Percentiles rank a stretch among this genome's conserved stretches.
phyloP scores from a whole-genome alignment of 768 basidiomycete genomes.

The Phlegmacium glaucopus region DNA sequence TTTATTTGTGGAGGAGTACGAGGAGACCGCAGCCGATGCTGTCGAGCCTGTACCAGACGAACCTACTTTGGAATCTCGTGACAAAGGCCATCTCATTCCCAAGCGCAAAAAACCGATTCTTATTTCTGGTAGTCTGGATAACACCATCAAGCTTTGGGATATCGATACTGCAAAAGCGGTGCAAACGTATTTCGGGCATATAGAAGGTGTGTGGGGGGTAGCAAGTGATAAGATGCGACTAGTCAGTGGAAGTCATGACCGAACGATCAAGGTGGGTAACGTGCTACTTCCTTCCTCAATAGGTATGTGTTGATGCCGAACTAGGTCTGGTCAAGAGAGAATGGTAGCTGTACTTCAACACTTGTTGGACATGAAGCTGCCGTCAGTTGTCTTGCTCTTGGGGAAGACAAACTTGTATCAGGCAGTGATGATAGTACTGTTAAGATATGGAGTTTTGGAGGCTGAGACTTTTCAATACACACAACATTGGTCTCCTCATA shows the following conservation, averaged over 20 bases:
- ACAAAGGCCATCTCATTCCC: constrained; percentile 8
- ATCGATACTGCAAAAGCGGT: constrained; percentile 77
- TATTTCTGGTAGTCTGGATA: constrained; percentile 89
- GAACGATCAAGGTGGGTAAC: constrained; percentile 86
- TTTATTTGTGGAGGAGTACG: constrained; percentile 59
- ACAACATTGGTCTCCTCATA: constrained; percentile 10
- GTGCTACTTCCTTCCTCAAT: constrained; percentile 3
- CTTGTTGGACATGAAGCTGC: constrained; percentile 93
- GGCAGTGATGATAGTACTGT: constrained; percentile 91
- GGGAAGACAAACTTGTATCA: constrained; percentile 96
- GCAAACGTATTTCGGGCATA: constrained; percentile 92
- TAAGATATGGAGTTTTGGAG: constrained; percentile 76
- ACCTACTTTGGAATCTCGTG: neutral
- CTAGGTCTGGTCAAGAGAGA: constrained; percentile 92
- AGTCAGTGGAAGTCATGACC: constrained; percentile 91
- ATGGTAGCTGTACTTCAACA: constrained; percentile 83
- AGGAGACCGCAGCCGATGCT: constrained; percentile 20
- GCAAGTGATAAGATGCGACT: constrained; percentile 89
- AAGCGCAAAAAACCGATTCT: constrained; percentile 64
- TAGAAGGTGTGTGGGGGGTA: constrained; percentile 97
- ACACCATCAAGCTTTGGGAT: constrained; percentile 96
- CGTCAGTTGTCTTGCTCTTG: constrained; percentile 85
- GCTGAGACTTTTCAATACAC: constrained; percentile 20
- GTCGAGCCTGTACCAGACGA: constrained; percentile 6
- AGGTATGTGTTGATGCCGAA: constrained; percentile 5